Evolutionary conservation across 176 grass and related monocot species (phyloP).

Genomic region (Phoenix dactylifera): DNA sequence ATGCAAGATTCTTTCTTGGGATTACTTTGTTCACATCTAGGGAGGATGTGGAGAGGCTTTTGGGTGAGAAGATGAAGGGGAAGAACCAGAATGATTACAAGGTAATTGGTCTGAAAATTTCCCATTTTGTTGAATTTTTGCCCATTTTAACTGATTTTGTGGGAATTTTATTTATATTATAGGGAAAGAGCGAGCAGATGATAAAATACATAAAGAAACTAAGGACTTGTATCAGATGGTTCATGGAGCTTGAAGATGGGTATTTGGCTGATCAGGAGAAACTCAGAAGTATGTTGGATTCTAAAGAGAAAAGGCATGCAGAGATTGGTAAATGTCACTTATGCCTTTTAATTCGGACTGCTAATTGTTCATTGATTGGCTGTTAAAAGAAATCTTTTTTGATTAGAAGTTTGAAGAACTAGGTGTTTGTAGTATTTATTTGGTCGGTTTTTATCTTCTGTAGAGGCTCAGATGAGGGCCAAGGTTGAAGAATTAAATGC

Average conservation of each 20-base stretch:
- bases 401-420: too few relatives aligned
- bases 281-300: slow-evolving; percentile 29
- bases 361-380: not conserved
- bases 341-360: not conserved
- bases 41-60: slow-evolving; percentile 49
- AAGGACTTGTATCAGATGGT: too few relatives aligned
- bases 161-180: not conserved
- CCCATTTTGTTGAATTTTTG: not conserved
- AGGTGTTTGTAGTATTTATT: too few relatives aligned
- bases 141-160: not conserved
- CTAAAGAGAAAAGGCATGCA: slow-evolving; percentile 26
- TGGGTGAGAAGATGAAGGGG: slow-evolving; percentile 77
- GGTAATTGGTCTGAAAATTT: too few relatives aligned
- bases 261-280: slow-evolving; percentile 31
- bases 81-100: slow-evolving; percentile 42
- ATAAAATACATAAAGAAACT: slow-evolving; percentile 9
- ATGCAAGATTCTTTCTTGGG: too few relatives aligned
- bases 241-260: too few relatives aligned
- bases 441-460: not conserved
- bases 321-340: slow-evolving; percentile 26
- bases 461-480: slow-evolving; percentile 27
- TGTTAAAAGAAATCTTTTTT: too few relatives aligned
- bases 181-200: slow-evolving; percentile 74
- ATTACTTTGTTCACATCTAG: slow-evolving; percentile 37
- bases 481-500: slow-evolving; percentile 25